A percentile compares a stretch with the other conserved stretches of the same genome.
phyloP scores from a whole-genome alignment of 345 rosid species.

The Melaleuca quinquenervia region DNA sequence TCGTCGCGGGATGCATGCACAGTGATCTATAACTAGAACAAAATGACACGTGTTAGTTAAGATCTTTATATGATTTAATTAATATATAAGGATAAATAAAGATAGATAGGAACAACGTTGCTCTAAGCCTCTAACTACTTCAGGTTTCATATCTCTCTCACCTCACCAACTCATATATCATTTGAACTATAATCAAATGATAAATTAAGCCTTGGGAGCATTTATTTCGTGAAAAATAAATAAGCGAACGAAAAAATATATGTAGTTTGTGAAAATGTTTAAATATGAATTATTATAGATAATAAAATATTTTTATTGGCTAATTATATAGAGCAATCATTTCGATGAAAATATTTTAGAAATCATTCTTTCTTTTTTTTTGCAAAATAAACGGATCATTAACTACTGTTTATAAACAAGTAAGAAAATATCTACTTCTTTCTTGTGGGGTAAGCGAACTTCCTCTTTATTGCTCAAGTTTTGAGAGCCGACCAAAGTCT shows the following conservation, averaged over 20 bases:
- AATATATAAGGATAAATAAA: not conserved
- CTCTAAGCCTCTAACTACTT: not conserved
- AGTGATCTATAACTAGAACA: not conserved
- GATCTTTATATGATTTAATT: not conserved
- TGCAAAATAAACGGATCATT: no score
- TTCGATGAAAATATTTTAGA: not conserved
- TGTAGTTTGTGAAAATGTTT: no score
- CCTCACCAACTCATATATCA: not conserved
- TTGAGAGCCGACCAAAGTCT: no score
- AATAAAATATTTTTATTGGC: no score
- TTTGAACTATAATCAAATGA: not conserved
- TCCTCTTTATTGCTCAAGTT: not conserved
- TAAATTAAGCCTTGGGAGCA: not conserved
- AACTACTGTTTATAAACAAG: no score
- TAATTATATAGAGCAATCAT: not conserved
- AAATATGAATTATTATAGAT: no score
- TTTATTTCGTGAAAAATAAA: not conserved
- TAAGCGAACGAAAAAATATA: no score
- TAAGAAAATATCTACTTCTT: no score
- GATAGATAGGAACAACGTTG: not conserved
- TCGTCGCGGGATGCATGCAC: not conserved
- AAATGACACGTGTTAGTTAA: not conserved
- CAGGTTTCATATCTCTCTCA: not conserved
- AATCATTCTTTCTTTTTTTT: no score
- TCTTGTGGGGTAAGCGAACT: no score